Evolutionary conservation across 257 asterid genomes (phyloP).

Genomic region (Thymus quinquecostatus): DNA sequence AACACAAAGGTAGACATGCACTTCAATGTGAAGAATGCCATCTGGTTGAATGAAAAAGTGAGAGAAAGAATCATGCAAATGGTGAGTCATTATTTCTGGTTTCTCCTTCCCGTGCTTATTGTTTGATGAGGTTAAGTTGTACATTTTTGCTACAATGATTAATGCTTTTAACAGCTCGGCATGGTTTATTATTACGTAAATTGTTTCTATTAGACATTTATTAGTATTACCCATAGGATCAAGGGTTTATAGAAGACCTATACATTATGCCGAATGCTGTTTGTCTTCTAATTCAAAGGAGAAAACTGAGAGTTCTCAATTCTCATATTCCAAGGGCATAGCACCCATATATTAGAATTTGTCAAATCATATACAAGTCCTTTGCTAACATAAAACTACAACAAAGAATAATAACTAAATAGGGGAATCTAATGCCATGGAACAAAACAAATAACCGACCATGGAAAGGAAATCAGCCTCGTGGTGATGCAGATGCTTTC

Average conservation of each 20-base stretch:
- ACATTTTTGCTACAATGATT: background rate
- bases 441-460: no score
- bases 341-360: no score
- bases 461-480: no score
- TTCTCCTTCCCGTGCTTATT: background rate
- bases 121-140: conserved; percentile 23
- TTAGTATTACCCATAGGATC: background rate
- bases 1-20: conserved; percentile 98
- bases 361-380: no score
- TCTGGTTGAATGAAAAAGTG: conserved; percentile 82
- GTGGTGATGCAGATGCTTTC: no score
- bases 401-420: no score
- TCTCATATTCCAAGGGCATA: no score
- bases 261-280: no score
- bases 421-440: no score
- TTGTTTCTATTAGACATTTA: background rate
- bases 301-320: no score
- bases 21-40: conserved; percentile 76
- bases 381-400: no score
- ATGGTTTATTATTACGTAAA: background rate
- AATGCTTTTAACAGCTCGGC: background rate
- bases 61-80: conserved; percentile 80
- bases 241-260: background rate
- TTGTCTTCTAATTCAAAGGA: no score
- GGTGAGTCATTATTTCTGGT: conserved; percentile 51